Evolutionary conservation across 148 eudicot genomes (phyloP).

Genomic region (Nepenthes mirabilis): DNA sequence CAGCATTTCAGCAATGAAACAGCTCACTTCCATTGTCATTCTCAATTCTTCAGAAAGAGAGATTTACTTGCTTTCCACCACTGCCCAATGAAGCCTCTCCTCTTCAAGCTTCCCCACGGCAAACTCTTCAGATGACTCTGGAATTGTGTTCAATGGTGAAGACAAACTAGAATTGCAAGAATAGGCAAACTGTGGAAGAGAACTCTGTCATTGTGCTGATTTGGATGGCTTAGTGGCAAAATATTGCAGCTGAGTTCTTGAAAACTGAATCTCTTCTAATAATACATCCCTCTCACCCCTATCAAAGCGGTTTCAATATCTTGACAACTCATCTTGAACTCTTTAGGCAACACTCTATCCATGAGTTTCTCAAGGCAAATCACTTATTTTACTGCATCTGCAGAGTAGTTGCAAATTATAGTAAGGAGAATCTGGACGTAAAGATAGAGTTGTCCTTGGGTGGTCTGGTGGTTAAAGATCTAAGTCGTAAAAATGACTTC

Average conservation of each 20-base stretch:
- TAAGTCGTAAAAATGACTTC: too few relatives aligned
- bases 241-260: slow-evolving; percentile 66
- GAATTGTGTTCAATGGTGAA: slow-evolving; percentile 29
- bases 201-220: slow-evolving; percentile 20
- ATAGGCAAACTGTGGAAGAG: slow-evolving; percentile 48
- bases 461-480: too few relatives aligned
- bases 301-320: slow-evolving; percentile 65
- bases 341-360: slow-evolving; percentile 83
- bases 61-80: slow-evolving; percentile 83
- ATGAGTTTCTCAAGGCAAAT: slow-evolving; percentile 83
- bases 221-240: slow-evolving; percentile 51
- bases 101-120: slow-evolving; percentile 41
- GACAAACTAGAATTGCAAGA: slow-evolving; percentile 28
- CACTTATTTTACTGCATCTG: slow-evolving; percentile 87
- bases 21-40: slow-evolving; percentile 57
- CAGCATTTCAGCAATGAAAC: slow-evolving; percentile 34
- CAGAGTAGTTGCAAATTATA: too few relatives aligned
- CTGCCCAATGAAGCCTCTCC: slow-evolving; percentile 64
- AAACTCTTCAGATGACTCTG: slow-evolving; percentile 36
- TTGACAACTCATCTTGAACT: slow-evolving; percentile 68
- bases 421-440: too few relatives aligned
- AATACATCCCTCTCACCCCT: slow-evolving; percentile 90
- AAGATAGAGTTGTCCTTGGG: too few relatives aligned
- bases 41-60: slow-evolving; percentile 71
- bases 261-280: slow-evolving; percentile 81